Conservation (phyloP, 257 asterid genomes). For the Solanum piurae region DNA sequence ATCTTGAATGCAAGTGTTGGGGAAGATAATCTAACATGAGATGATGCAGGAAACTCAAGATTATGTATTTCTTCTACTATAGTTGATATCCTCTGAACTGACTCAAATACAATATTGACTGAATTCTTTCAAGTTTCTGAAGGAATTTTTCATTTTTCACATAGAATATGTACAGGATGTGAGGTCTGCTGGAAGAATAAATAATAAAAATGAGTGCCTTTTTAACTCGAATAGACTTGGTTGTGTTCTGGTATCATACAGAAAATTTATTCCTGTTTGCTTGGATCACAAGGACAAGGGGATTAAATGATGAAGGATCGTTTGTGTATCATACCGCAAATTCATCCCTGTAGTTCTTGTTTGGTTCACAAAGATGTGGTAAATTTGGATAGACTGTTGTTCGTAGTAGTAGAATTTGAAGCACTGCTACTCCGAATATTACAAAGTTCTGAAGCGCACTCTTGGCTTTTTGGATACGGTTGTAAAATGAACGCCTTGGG, state of each 20-base stretch:
- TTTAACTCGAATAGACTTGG: neutral
- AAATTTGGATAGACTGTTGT: neutral
- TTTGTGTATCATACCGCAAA: neutral
- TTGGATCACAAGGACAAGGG: neutral
- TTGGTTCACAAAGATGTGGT: neutral
- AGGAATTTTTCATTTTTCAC: neutral
- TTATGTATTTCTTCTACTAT: neutral
- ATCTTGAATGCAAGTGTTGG: neutral
- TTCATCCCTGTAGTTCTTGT: neutral
- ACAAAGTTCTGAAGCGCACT: neutral
- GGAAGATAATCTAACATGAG: neutral
- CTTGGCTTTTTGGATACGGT: neutral
- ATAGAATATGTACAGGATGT: neutral
- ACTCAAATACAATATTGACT: neutral
- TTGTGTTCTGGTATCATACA: neutral
- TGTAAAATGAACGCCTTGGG: neutral
- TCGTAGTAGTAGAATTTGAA: fast-evolving
- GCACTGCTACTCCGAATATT: neutral
- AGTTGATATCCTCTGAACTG: neutral
- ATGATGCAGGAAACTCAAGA: neutral
- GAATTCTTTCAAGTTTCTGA: neutral
- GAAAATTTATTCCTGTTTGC: neutral
- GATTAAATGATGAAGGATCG: neutral
- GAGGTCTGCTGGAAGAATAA: neutral
- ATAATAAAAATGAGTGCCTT: neutral